phyloP scores from a whole-genome alignment of 2,329 filamentous ascomycete species.

The Penicillium italicum region DNA sequence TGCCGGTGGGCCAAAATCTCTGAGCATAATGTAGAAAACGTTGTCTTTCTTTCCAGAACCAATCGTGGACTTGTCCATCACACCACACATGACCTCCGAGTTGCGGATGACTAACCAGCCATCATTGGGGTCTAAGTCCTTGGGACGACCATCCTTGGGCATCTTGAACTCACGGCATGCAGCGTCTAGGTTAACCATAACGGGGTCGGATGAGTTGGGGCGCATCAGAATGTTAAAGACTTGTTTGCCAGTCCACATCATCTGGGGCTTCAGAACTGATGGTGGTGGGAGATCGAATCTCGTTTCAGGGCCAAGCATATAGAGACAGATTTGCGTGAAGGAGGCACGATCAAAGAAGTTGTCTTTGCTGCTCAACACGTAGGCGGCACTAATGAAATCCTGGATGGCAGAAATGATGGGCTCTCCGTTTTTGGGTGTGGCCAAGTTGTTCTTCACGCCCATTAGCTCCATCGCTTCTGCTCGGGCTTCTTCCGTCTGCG shows the following conservation, averaged over 20 bases:
- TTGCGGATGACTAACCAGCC: slow-evolving; percentile 91
- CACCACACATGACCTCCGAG: slow-evolving; percentile 94
- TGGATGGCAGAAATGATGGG: slow-evolving; percentile 99
- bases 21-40: slow-evolving; percentile 91
- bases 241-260: slow-evolving; percentile 95
- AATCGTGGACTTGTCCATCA: slow-evolving; percentile 98
- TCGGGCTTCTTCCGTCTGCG: slow-evolving; percentile 93
- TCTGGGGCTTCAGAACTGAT: slow-evolving; percentile 77
- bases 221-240: slow-evolving; percentile 89
- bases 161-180: slow-evolving; percentile 71
- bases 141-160: slow-evolving; percentile 38
- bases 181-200: slow-evolving; percentile 88
- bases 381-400: slow-evolving; percentile 96
- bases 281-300: slow-evolving; percentile 83
- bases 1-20: slow-evolving; percentile 88
- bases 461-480: slow-evolving; percentile 94
- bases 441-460: slow-evolving; percentile 95
- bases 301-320: slow-evolving; percentile 81
- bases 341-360: slow-evolving; percentile 84
- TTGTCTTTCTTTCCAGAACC: slow-evolving; percentile 97
- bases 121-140: slow-evolving; percentile 76
- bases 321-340: slow-evolving; percentile 85
- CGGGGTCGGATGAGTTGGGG: slow-evolving; percentile 76
- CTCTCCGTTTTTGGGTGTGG: slow-evolving; percentile 94
- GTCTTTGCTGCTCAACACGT: slow-evolving; percentile 86